A percentile compares a stretch with the other conserved stretches of the same genome.
Evolutionary conservation across 169 alveolate species (phyloP).

Genomic region (Cryptosporidium ubiquitum): DNA sequence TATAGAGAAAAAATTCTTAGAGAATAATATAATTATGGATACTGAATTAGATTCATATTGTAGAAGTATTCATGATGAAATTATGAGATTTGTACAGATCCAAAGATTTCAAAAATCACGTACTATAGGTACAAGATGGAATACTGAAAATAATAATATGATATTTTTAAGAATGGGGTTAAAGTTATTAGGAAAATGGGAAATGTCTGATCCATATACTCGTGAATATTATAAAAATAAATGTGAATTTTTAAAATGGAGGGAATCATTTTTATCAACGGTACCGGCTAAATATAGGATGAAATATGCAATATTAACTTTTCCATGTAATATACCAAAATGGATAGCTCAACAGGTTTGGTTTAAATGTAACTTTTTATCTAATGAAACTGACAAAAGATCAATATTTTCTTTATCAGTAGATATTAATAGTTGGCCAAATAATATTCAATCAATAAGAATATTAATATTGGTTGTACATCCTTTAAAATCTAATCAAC

Average conservation of each 20-base stretch:
- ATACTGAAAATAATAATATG: slow-evolving; percentile 42
- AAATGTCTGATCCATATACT: slow-evolving; percentile 73
- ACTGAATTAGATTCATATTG: slow-evolving; percentile 52
- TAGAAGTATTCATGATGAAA: slow-evolving; percentile 59
- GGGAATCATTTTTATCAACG: slow-evolving; percentile 63
- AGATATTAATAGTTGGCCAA: slow-evolving; percentile 62
- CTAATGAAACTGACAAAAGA: slow-evolving; percentile 63
- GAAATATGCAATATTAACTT: slow-evolving; percentile 71
- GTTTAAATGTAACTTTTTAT: slow-evolving; percentile 63
- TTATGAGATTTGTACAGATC: slow-evolving; percentile 55
- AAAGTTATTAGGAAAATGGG: slow-evolving; percentile 59
- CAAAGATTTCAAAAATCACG: slow-evolving; percentile 74
- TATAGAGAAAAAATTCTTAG: slow-evolving; percentile 5
- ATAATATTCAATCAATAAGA: slow-evolving; percentile 58
- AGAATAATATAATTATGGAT: slow-evolving; percentile 3
- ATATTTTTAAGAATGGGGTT: slow-evolving; percentile 59
- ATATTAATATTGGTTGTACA: slow-evolving; percentile 47
- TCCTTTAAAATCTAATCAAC: slow-evolving; percentile 41
- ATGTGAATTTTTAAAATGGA: slow-evolving; percentile 64
- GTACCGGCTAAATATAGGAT: slow-evolving; percentile 46
- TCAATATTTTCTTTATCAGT: slow-evolving; percentile 64
- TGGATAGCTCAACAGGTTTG: slow-evolving; percentile 74
- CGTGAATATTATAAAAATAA: slow-evolving; percentile 44
- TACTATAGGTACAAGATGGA: slow-evolving; percentile 73
- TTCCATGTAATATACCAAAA: slow-evolving; percentile 63